These are phyloP conservation scores for Brassica juncea DNA, from an alignment of 345 rosid species.

Conservation along the genomic window DNA sequence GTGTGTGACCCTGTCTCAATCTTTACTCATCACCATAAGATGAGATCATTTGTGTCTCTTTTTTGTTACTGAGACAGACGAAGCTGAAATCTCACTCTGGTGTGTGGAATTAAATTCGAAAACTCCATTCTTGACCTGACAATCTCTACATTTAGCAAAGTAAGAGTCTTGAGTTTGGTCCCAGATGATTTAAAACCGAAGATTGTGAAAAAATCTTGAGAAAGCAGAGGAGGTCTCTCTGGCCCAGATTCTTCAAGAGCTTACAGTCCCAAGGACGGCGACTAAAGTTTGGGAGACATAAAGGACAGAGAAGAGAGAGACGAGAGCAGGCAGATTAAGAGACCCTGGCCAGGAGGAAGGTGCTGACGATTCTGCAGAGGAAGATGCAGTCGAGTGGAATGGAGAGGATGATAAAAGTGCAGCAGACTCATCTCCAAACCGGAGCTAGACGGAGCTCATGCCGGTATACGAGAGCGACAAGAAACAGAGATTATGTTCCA, in stretches of 20 bases:
- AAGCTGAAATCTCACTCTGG: slow-evolving; percentile 50
- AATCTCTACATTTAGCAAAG: slow-evolving; percentile 56
- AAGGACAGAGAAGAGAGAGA: too few relatives aligned
- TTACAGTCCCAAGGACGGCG: too few relatives aligned
- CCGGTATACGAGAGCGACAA: neutral
- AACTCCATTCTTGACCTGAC: slow-evolving; percentile 50
- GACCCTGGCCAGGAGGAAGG: slow-evolving; percentile 23
- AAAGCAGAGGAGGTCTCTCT: too few relatives aligned
- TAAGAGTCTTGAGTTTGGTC: slow-evolving; percentile 63
- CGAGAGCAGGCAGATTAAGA: too few relatives aligned
- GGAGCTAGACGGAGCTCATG: neutral
- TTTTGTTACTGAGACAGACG: slow-evolving; percentile 53
- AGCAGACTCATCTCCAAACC: slow-evolving; percentile 49
- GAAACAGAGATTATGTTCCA: neutral
- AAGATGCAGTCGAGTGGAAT: slow-evolving; percentile 85
- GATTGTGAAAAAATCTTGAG: too few relatives aligned
- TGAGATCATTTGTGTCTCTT: neutral
- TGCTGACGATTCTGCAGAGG: slow-evolving; percentile 65
- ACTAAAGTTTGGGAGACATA: too few relatives aligned
- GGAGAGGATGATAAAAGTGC: slow-evolving; percentile 71
- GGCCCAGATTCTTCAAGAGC: too few relatives aligned
- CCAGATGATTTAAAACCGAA: slow-evolving; percentile 57
- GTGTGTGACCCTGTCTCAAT: too few relatives aligned
- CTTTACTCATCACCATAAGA: too few relatives aligned
- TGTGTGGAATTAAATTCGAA: slow-evolving; percentile 71